Evolutionary conservation across 345 rosid species (phyloP).

Genomic region (Combretum micranthum): DNA sequence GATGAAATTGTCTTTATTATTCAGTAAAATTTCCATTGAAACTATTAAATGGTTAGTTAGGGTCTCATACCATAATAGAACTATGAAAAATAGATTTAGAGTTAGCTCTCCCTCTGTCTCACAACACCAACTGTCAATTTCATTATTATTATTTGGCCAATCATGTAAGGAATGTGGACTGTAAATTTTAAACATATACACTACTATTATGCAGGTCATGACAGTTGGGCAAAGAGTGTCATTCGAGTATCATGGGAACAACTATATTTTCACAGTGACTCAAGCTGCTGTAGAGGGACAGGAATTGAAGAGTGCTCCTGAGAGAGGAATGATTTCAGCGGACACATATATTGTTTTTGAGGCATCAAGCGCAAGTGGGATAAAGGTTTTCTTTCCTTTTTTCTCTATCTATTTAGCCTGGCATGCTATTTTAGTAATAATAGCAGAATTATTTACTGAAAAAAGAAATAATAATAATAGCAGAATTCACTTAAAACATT

Average conservation of each 20-base stretch:
- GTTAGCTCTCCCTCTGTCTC: no score
- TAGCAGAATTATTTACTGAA: not conserved
- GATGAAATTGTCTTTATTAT: no score
- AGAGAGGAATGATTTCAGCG: slow-evolving; percentile 74
- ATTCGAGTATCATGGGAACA: slow-evolving; percentile 88
- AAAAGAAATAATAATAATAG: no score
- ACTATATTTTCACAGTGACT: slow-evolving; percentile 77
- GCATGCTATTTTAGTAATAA: not conserved
- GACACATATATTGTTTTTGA: slow-evolving; percentile 87
- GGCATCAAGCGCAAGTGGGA: slow-evolving; percentile 81
- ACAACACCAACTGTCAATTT: not conserved
- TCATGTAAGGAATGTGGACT: not conserved
- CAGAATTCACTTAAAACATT: slow-evolving; percentile 1
- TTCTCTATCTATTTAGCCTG: not conserved
- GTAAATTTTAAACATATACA: not conserved
- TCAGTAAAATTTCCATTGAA: no score
- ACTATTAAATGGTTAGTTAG: no score
- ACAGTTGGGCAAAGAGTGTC: slow-evolving; percentile 81
- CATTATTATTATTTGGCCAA: not conserved
- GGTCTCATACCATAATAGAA: no score
- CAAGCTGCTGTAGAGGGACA: slow-evolving; percentile 71
- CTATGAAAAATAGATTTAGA: no score
- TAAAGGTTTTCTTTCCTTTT: slow-evolving; percentile 50
- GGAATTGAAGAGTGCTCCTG: slow-evolving; percentile 40
- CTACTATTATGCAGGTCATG: slow-evolving; percentile 54